Percentiles rank a stretch among this genome's conserved stretches.
Conservation (phyloP, 1,284 basidiomycete genomes). For the Termitomyces sp. region DNA sequence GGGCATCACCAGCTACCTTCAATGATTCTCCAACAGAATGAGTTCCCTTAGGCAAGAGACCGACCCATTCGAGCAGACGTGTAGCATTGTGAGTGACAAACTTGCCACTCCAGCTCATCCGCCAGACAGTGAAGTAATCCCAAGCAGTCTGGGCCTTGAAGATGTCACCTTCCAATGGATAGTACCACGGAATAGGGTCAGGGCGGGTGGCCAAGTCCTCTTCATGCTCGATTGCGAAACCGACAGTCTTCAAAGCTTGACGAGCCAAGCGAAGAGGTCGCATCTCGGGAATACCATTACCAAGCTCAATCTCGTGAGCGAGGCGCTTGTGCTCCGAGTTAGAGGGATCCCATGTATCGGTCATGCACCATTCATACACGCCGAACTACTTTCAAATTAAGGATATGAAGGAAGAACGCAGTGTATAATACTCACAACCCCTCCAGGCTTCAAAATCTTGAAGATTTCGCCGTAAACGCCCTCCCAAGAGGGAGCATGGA, state of each 20-base stretch:
- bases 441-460: constrained; percentile 96
- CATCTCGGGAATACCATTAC: constrained; percentile 98
- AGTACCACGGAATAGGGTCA: constrained; percentile 90
- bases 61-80: constrained; percentile 73
- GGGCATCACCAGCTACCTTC: constrained; percentile 75
- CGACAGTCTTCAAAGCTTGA: constrained; percentile 78
- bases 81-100: constrained; percentile 82
- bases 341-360: constrained; percentile 86
- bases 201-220: constrained; percentile 90
- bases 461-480: constrained; percentile 94
- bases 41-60: constrained; percentile 90
- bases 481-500: constrained; percentile 93
- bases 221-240: constrained; percentile 87
- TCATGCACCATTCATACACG: constrained; percentile 99
- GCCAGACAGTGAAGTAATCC: constrained; percentile 86
- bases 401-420: background rate
- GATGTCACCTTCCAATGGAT: constrained; percentile 92
- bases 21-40: constrained; percentile 86
- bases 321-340: constrained; percentile 88
- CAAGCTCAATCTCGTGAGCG: constrained; percentile 87
- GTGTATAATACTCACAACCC: constrained; percentile 60
- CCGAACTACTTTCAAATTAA: constrained; percentile 62
- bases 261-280: constrained; percentile 72
- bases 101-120: constrained; percentile 87
- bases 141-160: constrained; percentile 89